Evolutionary conservation across 768 basidiomycete species (phyloP), one percentile per base, ranked within the genome.

Genomic region (Galerina marginata): DNA sequence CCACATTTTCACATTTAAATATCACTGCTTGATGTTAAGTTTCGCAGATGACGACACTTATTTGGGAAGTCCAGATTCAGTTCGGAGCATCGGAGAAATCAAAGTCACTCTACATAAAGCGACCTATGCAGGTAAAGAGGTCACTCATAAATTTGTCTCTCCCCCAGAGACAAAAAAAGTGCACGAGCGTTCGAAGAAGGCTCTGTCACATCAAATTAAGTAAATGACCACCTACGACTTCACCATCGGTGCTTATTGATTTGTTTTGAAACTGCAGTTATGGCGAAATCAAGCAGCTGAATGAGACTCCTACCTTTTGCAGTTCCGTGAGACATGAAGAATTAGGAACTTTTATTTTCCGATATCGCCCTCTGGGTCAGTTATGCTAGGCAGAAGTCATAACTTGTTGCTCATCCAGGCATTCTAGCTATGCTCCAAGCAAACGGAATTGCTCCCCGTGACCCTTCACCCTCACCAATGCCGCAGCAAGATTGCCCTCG

Each of bases 131-230:
- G 16, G 16, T 23, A 12, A 16, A 38, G 16, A 11, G 7, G 9
- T 12, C 0, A 10, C 9, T 23, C 9, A 29, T 15, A 52, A 10
- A 14, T 62, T 25, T 5, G 42, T 9, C 51, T n/a, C 23, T 29
- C 7, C 20, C 45, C 46, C 61, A 20, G 37, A 36, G 2, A 16
- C 49, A 9, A 45, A 54, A 42, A 68, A 66, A 49, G 58, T 71
- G 3, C 69, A 71, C 39, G 71, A 72, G 54, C 66, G 69, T 4
- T 55, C 67, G 9, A 71, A 71, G 58, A 71, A 71, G 43, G 59
- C 61, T 2, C 43, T 66, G 9, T 48, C 52, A n/a, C 72, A 71
- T 59, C 63, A 65, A 15, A 39, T 51, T 37, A 44, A 51, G 56
- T 58, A 45, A 37, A 23, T 23, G 25, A 20, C 26, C 3, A 4